Evolutionary conservation across 768 basidiomycete genomes (phyloP), one percentile per base, ranked within the genome.

Genomic region (Auricularia heimuer): DNA sequence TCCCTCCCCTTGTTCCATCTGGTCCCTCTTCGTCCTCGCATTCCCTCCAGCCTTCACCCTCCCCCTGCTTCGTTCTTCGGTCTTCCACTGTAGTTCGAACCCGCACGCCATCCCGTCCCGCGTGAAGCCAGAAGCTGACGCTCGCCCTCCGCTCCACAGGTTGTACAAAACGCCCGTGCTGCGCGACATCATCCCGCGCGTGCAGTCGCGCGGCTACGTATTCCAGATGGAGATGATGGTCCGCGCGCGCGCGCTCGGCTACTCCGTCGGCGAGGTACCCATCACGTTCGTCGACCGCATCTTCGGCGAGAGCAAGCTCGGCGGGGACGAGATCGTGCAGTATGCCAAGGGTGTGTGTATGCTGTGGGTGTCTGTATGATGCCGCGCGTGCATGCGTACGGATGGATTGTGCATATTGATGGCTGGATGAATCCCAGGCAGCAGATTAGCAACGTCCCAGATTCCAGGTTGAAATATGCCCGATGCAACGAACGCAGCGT

Each of bases 201-300:
- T 90, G 1, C 82, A 87, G 67, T 93, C 92, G 2, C 90, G 90
- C 68, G 94, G 94, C 8, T 96, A 95, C 70, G 94, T 96, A 36
- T 95, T 96, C 79, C 94, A 96, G 80, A 96, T 96, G 94, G 94
- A 96, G 74, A 96, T 95, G 88, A 95, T 95, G 83, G 94, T 93
- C 21, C 84, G 94, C 1, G 94, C 94, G 3, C 82, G 87, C 24
- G 85, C 89, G 1, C 76, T 92, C 64, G 92, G 91, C 4, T 95
- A 93, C 75, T 85, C 82, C 3, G 86, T 96, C 0, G 94, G 92
- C 3, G 94, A 96, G 74, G 83, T 96, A 33, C 94, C 94, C 1
- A 96, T 96, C 67, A 96, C 93, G 2, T 96, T 96, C 70, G 94
- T 95, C 56, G 94, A 96, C 76, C 84, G 94, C 44, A 87, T 96